Conservation (phyloP, 176 grass and related monocot species). For the Phragmites australis region DNA sequence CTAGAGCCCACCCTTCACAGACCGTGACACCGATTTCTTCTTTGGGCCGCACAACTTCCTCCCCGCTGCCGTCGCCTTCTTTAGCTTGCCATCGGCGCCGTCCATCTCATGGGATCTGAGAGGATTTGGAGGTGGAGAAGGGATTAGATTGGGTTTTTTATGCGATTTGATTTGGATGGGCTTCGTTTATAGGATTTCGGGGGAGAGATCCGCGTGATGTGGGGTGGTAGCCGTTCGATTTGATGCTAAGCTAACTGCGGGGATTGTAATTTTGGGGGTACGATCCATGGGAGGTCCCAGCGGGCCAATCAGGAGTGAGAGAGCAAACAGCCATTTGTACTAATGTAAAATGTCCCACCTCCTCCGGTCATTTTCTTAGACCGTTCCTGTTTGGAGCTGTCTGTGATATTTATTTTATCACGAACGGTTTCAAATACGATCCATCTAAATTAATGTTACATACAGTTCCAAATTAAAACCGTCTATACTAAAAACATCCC, state of each 20-base stretch:
- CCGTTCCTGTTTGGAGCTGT: no score
- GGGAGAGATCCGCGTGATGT: constrained; percentile 36
- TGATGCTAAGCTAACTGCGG: background rate
- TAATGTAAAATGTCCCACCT: no score
- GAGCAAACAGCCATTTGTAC: no score
- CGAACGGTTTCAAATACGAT: no score
- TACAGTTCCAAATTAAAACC: no score
- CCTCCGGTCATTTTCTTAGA: no score
- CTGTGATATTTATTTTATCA: no score
- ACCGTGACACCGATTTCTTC: constrained; percentile 47
- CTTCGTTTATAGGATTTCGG: background rate
- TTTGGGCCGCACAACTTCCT: constrained; percentile 34
- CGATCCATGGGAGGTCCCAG: constrained; percentile 33
- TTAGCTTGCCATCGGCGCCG: constrained; percentile 18
- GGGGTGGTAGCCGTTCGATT: constrained; percentile 15
- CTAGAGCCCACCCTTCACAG: constrained; percentile 53
- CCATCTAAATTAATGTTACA: no score
- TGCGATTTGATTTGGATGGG: no score
- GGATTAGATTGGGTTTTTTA: background rate
- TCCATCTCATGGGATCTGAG: constrained; percentile 11
- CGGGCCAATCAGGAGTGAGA: constrained; percentile 29
- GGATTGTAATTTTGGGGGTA: background rate
- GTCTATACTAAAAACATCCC: no score
- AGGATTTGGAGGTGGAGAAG: background rate
- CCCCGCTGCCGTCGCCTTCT: constrained; percentile 30